A percentile compares a stretch with the other conserved stretches of the same genome.
These are phyloP conservation scores for Ascochyta fabae DNA, from an alignment of 2,329 filamentous ascomycete genomes.

Conservation along the genomic window DNA sequence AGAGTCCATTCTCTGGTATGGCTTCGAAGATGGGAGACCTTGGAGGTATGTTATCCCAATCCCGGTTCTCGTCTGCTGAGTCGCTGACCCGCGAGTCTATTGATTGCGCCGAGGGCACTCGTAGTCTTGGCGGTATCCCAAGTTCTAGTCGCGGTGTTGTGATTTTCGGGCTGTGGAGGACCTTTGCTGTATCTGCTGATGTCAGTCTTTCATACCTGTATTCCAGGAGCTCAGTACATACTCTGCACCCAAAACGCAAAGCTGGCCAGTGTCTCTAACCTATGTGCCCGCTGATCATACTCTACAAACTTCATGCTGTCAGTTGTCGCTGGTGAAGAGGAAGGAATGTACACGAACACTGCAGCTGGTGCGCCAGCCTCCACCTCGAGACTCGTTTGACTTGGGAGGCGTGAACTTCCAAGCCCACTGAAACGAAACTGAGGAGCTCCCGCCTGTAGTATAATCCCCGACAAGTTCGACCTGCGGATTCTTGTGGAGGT, in stretches of 20 bases:
- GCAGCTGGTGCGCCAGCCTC: constrained; percentile 95
- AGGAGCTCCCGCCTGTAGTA: constrained; percentile 79
- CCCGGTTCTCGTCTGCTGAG: constrained; percentile 61
- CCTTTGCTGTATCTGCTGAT: constrained; percentile 45
- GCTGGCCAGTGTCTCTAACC: constrained; percentile 83
- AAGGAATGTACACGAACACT: constrained; percentile 64
- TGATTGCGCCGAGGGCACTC: constrained; percentile 79
- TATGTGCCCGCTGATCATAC: constrained; percentile 92
- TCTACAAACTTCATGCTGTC: constrained; percentile 78
- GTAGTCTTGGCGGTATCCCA: constrained; percentile 74
- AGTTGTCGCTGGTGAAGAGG: constrained; percentile 18
- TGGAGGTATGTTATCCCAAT: constrained; percentile 51
- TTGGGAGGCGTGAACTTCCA: constrained; percentile 98
- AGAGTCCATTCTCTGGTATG: constrained; percentile 56
- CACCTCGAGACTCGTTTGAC: constrained; percentile 77
- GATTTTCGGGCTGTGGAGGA: constrained; percentile 48
- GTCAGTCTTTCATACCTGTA: constrained; percentile 13
- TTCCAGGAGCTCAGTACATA: constrained; percentile 49
- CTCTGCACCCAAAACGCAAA: constrained; percentile 97
- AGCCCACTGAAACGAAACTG: constrained; percentile 89
- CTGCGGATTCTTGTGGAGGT: constrained; percentile 95
- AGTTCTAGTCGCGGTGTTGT: constrained; percentile 77
- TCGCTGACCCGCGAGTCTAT: constrained; percentile 82
- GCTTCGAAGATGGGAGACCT: constrained; percentile 56
- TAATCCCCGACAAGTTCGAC: constrained; percentile 95